Conservation (phyloP, 768 basidiomycete genomes). For the Suillus luteus region DNA sequence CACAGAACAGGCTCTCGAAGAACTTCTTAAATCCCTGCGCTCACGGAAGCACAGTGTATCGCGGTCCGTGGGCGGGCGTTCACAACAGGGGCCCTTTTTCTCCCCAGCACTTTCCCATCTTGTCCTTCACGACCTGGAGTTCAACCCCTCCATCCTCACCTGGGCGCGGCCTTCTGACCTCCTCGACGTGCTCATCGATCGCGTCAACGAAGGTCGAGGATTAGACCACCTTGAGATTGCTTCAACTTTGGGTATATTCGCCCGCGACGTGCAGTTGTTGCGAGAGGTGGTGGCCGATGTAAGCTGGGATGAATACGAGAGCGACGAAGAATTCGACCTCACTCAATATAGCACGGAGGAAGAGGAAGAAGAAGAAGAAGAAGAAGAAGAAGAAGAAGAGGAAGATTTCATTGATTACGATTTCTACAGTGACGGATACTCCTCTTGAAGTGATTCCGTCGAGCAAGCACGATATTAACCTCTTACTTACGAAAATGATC, state of each 20-base stretch:
- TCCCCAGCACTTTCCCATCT: conserved; percentile 2
- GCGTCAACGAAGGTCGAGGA: conserved; percentile 6
- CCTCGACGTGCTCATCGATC: conserved; percentile 11
- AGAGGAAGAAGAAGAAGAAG: neutral
- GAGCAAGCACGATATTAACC: neutral
- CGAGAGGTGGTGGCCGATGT: conserved; percentile 10
- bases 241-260: neutral
- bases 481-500: neutral
- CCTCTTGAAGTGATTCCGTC: neutral
- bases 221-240: neutral
- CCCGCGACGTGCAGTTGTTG: neutral
- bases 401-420: neutral
- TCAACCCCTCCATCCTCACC: neutral
- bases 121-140: neutral
- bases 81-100: neutral
- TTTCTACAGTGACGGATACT: neutral
- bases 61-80: neutral
- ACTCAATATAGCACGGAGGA: neutral
- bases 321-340: neutral
- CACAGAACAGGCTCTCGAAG: neutral
- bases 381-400: neutral
- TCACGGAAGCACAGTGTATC: conserved; percentile 2
- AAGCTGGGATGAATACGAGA: conserved; percentile 6
- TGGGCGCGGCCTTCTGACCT: neutral
- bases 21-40: conserved; percentile 2